Evolutionary conservation across 2,329 filamentous ascomycete species (phyloP).

Genomic region (Ophiostoma sp.): DNA sequence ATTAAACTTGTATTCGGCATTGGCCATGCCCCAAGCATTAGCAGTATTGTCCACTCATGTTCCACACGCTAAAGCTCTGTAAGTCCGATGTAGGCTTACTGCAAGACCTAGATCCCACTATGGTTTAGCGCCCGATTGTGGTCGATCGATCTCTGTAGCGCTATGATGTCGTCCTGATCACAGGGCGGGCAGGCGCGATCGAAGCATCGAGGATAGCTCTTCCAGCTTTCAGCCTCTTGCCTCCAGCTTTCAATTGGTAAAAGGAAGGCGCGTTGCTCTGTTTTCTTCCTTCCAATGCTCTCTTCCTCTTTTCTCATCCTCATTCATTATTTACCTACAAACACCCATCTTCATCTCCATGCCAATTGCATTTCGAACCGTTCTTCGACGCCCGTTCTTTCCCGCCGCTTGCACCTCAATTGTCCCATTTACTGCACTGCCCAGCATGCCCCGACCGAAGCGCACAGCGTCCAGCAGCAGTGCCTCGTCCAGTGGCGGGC

Average conservation of each 20-base stretch:
- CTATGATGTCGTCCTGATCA: neutral
- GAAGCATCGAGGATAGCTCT: neutral
- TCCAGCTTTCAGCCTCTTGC: neutral
- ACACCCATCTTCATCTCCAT: neutral
- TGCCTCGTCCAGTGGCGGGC: neutral
- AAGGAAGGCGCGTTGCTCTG: neutral
- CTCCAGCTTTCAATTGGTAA: neutral
- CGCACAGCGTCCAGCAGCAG: neutral
- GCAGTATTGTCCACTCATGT: too few species aligned
- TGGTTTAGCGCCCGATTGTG: neutral
- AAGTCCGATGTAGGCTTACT: neutral
- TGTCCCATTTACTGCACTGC: neutral
- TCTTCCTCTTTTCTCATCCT: too few species aligned
- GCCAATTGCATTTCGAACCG: neutral
- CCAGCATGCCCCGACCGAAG: conserved; percentile 9
- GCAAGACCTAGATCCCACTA: neutral
- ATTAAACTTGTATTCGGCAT: neutral
- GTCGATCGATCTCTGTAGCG: neutral
- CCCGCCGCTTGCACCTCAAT: too few species aligned
- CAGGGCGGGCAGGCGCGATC: conserved; percentile 10
- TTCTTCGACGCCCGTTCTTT: neutral
- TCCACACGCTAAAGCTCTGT: neutral
- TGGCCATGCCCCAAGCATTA: too few species aligned
- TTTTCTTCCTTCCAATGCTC: neutral
- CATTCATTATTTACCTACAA: too few species aligned